Conservation (phyloP, 1,284 basidiomycete species). For the Ceratobasidium sp. region DNA sequence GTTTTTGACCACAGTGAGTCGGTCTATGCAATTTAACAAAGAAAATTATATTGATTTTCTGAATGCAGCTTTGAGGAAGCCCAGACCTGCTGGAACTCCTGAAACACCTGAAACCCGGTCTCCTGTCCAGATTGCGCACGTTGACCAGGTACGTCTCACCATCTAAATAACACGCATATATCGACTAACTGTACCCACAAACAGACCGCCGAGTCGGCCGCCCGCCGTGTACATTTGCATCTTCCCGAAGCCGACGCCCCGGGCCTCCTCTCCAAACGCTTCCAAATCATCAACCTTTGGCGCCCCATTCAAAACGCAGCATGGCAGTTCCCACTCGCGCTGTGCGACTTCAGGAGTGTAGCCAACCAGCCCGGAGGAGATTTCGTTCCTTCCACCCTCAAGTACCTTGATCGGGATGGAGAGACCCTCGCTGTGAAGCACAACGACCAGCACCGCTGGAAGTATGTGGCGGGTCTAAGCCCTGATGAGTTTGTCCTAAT, state of each 20-base stretch:
- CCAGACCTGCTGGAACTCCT: constrained; percentile 53
- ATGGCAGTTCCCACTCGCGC: constrained; percentile 67
- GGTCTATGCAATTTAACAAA: not conserved
- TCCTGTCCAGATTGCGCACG: constrained; percentile 54
- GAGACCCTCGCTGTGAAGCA: constrained; percentile 67
- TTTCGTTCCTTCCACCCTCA: constrained; percentile 62
- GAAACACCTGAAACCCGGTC: constrained; percentile 59
- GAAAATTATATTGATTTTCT: constrained; percentile 1
- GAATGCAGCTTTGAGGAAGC: constrained; percentile 59
- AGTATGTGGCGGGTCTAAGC: constrained; percentile 69
- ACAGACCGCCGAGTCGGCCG: constrained; percentile 62
- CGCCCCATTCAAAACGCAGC: constrained; percentile 66
- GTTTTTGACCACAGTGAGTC: constrained; percentile 72
- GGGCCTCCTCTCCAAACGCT: constrained; percentile 59
- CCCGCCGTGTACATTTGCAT: constrained; percentile 64
- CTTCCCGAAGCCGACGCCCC: constrained; percentile 62
- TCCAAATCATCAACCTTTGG: constrained; percentile 80
- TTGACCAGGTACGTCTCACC: not conserved
- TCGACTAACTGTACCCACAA: constrained; percentile 63
- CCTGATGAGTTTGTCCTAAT: constrained; percentile 72
- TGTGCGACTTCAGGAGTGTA: constrained; percentile 70
- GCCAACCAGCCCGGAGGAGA: constrained; percentile 57
- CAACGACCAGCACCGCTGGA: constrained; percentile 69
- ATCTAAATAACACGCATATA: not conserved
- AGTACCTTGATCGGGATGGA: constrained; percentile 65